Conservation (phyloP, 2,329 filamentous ascomycete genomes). For the Calonectria ilicicola region DNA sequence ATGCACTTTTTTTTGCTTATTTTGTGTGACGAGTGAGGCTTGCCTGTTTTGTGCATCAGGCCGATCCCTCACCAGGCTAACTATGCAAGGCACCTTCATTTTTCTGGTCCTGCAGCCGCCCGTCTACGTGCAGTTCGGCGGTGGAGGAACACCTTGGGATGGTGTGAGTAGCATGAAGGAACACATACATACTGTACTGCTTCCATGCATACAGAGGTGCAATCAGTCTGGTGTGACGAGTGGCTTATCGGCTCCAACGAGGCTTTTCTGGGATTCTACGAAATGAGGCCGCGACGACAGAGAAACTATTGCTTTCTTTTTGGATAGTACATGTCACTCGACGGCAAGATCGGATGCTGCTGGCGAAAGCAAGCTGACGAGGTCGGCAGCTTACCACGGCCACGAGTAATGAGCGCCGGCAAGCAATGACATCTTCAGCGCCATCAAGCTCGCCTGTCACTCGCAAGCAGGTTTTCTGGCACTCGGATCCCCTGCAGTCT, state of each 20-base stretch:
- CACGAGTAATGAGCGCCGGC: not conserved
- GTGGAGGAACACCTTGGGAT: slow-evolving; percentile 1
- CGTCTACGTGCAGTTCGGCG: not conserved
- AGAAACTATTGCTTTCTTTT: not conserved
- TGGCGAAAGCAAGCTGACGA: not conserved
- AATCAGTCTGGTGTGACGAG: not conserved
- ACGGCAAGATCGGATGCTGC: not conserved
- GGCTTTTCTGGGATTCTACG: not conserved
- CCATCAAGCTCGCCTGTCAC: not conserved
- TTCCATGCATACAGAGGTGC: not conserved
- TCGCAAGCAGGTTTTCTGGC: not conserved
- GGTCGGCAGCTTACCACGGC: not conserved
- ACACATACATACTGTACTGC: not conserved
- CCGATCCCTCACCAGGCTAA: not conserved
- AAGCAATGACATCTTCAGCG: not conserved
- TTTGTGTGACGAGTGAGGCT: slow-evolving; percentile 11
- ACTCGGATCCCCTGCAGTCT: not conserved
- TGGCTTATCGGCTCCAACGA: not conserved
- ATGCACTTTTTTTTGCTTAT: slow-evolving; percentile 3
- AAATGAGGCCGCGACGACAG: slow-evolving; percentile 1
- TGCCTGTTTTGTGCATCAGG: not conserved
- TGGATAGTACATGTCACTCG: not conserved
- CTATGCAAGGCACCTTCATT: slow-evolving; percentile 15
- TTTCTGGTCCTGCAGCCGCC: slow-evolving; percentile 2
- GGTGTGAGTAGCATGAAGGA: not conserved